A percentile compares a stretch with the other conserved stretches of the same genome.
phyloP scores from a whole-genome alignment of 2,329 filamentous ascomycete species.

The Aschersonia sp. region DNA sequence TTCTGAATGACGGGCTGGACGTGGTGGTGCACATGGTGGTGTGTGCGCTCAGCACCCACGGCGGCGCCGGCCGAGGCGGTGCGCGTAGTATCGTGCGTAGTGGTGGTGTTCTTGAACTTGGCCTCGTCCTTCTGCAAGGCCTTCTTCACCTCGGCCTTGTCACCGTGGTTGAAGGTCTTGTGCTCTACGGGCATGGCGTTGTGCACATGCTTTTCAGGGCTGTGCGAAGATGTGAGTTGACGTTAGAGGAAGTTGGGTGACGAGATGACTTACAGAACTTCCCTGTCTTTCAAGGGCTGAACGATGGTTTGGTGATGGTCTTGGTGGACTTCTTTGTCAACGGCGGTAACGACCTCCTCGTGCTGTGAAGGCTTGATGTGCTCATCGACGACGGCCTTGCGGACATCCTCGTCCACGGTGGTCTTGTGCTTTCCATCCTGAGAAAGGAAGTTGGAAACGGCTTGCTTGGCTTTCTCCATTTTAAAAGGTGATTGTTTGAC shows the following conservation, averaged over 20 bases:
- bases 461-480: constrained; percentile 53
- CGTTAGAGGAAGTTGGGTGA: neutral
- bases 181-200: constrained; percentile 45
- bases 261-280: constrained; percentile 25
- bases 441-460: constrained; percentile 44
- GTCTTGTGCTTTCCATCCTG: constrained; percentile 53
- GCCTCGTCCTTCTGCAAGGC: constrained; percentile 35
- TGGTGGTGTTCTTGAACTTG: constrained; percentile 14
- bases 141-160: constrained; percentile 29
- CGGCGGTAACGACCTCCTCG: constrained; percentile 44
- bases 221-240: constrained; percentile 4
- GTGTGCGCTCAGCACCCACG: constrained; percentile 15
- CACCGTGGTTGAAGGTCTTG: constrained; percentile 45
- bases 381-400: constrained; percentile 46
- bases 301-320: constrained; percentile 59
- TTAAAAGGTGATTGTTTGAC: constrained; percentile 6
- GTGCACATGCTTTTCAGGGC: constrained; percentile 48
- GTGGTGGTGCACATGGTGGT: constrained; percentile 46
- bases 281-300: constrained; percentile 38
- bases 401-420: constrained; percentile 52
- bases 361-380: constrained; percentile 43
- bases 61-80: constrained; percentile 11
- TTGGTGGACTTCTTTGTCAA: constrained; percentile 57
- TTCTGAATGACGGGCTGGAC: constrained; percentile 60
- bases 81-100: constrained; percentile 15